Evolutionary conservation across 2,329 filamentous ascomycete species (phyloP).

Genomic region (Pestalotiopsis sp.): DNA sequence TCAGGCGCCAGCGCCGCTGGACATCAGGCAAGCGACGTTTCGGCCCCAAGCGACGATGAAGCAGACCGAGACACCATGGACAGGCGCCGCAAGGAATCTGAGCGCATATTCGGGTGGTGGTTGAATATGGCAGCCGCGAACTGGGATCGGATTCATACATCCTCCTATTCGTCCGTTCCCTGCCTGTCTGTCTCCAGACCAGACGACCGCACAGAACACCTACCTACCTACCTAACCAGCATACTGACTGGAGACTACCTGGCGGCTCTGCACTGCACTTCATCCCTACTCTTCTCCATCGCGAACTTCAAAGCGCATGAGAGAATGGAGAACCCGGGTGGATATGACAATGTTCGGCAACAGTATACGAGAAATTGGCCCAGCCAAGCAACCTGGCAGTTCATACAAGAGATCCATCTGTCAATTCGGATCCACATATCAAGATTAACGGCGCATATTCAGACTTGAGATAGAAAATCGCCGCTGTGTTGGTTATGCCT

Average conservation of each 20-base stretch:
- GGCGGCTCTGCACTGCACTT: background rate
- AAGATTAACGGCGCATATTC: conserved; percentile 6
- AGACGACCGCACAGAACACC: background rate
- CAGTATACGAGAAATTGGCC: background rate
- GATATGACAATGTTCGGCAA: background rate
- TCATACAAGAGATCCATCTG: background rate
- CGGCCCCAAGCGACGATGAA: conserved; percentile 40
- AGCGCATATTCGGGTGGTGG: conserved; percentile 9
- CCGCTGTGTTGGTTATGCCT: background rate
- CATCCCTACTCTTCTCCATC: background rate
- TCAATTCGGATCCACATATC: background rate
- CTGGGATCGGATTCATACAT: background rate
- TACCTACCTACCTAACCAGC: background rate
- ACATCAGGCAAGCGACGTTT: conserved; percentile 41
- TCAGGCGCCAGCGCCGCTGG: conserved; percentile 16
- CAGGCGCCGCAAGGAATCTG: conserved; percentile 14
- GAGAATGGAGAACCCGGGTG: background rate
- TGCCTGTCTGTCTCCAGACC: background rate
- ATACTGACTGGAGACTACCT: background rate
- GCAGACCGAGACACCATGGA: conserved; percentile 37
- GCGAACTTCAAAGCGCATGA: background rate
- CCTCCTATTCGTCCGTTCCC: background rate
- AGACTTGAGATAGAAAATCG: background rate
- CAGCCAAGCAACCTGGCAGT: background rate
- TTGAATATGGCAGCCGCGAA: background rate